Evolutionary conservation across 768 basidiomycete species (phyloP).

Genomic region (Panaeolus cyanescens): DNA sequence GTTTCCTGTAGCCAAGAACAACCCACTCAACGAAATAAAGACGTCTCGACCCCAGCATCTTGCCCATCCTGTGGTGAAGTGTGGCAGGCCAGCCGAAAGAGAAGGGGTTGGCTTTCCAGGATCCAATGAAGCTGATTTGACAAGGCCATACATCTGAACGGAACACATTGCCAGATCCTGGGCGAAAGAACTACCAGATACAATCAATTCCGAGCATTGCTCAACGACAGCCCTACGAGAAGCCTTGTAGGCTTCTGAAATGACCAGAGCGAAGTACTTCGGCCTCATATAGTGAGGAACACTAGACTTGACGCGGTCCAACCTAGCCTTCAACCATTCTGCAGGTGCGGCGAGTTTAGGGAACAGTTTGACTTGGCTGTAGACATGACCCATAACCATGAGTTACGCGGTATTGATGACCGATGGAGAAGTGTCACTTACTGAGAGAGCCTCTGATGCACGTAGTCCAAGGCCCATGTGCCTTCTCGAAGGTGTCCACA

Average conservation of each 20-base stretch:
- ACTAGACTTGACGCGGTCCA: conserved; percentile 72
- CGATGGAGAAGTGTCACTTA: too few relatives aligned
- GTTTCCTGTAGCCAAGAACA: conserved; percentile 93
- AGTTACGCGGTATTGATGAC: too few relatives aligned
- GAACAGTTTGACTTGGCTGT: conserved; percentile 59
- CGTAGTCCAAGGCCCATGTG: conserved; percentile 91
- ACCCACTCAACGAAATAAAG: conserved; percentile 90
- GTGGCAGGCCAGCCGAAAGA: conserved; percentile 93
- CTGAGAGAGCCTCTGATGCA: conserved; percentile 67
- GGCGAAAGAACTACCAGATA: conserved; percentile 84
- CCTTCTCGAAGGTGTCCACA: conserved; percentile 88
- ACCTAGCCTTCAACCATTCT: conserved; percentile 86
- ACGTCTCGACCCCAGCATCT: conserved; percentile 96
- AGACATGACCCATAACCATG: conserved; percentile 18
- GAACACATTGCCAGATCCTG: conserved; percentile 87
- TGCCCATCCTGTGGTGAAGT: conserved; percentile 93
- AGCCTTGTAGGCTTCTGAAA: conserved; percentile 92
- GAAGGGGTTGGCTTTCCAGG: conserved; percentile 71
- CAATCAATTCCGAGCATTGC: conserved; percentile 86
- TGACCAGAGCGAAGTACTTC: conserved; percentile 92
- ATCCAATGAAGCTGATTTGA: conserved; percentile 88
- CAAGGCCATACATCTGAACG: conserved; percentile 89
- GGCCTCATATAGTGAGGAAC: conserved; percentile 90
- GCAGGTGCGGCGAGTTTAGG: conserved; percentile 73
- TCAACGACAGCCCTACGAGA: conserved; percentile 82